Percentiles rank a stretch among this genome's conserved stretches.
These are phyloP conservation scores for Ogataea wickerhamii DNA, from an alignment of 805 yeast species.

Conservation along the genomic window DNA sequence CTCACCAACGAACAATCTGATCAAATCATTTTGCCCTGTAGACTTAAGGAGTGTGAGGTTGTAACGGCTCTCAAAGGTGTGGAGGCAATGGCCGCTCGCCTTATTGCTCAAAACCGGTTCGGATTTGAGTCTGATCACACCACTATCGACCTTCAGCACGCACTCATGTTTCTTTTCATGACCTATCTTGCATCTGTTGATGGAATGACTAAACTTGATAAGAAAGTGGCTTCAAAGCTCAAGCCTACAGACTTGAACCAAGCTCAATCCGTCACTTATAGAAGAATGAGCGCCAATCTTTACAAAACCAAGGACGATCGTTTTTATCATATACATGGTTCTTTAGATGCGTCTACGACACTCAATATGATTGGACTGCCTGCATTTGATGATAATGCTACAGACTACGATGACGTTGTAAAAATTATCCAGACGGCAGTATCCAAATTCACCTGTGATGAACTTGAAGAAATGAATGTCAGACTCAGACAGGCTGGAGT, in stretches of 20 bases:
- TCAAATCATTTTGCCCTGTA: conserved; percentile 20
- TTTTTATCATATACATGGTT: conserved; percentile 34
- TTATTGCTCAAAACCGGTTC: conserved; percentile 14
- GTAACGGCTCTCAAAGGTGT: conserved; percentile 23
- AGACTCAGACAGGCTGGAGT: conserved; percentile 33
- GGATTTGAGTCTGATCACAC: conserved; percentile 8
- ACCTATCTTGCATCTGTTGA: conserved; percentile 32
- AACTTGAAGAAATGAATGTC: conserved; percentile 29
- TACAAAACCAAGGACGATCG: conserved; percentile 31
- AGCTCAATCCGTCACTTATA: conserved; percentile 28
- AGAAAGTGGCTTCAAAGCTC: conserved; percentile 15
- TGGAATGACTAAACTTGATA: conserved; percentile 28
- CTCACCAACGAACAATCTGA: conserved; percentile 17
- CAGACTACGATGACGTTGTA: conserved; percentile 27
- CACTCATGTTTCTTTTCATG: conserved; percentile 31
- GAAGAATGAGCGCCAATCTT: conserved; percentile 34
- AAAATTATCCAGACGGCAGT: conserved; percentile 23
- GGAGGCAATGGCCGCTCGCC: conserved; percentile 20
- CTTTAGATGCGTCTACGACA: conserved; percentile 31
- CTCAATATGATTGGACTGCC: conserved; percentile 35
- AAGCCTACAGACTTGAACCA: conserved; percentile 24
- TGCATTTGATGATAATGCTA: conserved; percentile 21
- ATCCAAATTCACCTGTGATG: conserved; percentile 25
- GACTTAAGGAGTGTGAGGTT: conserved; percentile 24
- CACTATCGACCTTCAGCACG: conserved; percentile 27